A percentile compares a stretch with the other conserved stretches of the same genome.
Conservation (phyloP, 2,329 filamentous ascomycete species). For the Ceratocystiopsis minuta region DNA sequence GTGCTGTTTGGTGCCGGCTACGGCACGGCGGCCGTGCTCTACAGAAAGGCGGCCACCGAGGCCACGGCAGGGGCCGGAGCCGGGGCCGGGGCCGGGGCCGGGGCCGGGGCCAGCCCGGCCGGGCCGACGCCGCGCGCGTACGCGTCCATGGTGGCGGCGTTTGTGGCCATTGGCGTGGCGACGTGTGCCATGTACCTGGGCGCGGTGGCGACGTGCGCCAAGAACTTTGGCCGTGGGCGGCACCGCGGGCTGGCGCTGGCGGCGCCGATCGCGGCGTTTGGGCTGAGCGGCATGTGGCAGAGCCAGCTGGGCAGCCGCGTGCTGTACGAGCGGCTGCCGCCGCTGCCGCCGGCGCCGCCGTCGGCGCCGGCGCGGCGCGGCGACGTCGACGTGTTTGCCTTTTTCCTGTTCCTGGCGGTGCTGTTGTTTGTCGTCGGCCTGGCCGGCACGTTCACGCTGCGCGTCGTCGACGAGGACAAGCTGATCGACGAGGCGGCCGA, state of each 20-base stretch:
- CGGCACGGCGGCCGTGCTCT: conserved; percentile 62
- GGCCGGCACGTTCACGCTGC: conserved; percentile 55
- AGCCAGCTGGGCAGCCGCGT: conserved; percentile 71
- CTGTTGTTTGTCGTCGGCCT: conserved; percentile 55
- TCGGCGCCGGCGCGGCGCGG: conserved; percentile 21
- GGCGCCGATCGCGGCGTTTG: conserved; percentile 80
- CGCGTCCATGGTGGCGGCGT: conserved; percentile 67
- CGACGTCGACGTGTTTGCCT: conserved; percentile 59
- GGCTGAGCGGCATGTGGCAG: conserved; percentile 88
- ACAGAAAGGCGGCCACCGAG: conserved; percentile 29
- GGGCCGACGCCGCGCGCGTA: conserved; percentile 42
- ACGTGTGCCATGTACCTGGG: conserved; percentile 81
- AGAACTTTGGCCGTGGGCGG: conserved; percentile 86
- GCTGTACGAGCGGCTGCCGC: conserved; percentile 48
- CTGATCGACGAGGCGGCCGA: conserved; percentile 82
- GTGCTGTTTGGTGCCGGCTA: conserved; percentile 68
- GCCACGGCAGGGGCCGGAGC: conserved; percentile 15
- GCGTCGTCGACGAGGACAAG: conserved; percentile 67
- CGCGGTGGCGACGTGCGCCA: conserved; percentile 86
- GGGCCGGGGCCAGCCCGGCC: conserved; percentile 15
- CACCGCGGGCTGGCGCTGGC: conserved; percentile 80
- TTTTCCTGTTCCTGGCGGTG: conserved; percentile 69
- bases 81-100: conserved; percentile 22
- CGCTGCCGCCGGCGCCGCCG: conserved; percentile 34
- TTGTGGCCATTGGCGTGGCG: conserved; percentile 63